Conservation (phyloP, 805 yeast genomes). For the Metschnikowia kunwiensis region DNA sequence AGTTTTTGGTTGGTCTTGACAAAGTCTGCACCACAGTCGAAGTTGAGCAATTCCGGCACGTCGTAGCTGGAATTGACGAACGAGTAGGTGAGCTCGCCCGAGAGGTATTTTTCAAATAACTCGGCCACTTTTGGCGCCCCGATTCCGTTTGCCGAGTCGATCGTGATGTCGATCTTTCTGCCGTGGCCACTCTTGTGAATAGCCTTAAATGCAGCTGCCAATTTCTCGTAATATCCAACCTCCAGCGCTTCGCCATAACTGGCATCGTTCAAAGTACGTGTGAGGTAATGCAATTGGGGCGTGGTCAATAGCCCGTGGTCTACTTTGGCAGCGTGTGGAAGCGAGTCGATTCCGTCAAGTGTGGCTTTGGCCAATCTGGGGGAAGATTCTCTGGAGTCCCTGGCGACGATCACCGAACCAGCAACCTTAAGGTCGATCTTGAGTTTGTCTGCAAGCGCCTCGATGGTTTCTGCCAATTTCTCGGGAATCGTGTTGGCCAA, state of each 20-base stretch:
- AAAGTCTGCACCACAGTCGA: slow-evolving; percentile 89
- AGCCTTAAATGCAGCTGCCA: slow-evolving; percentile 50
- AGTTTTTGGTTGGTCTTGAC: slow-evolving; percentile 85
- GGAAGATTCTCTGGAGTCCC: slow-evolving; percentile 88
- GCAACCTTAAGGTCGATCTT: slow-evolving; percentile 44
- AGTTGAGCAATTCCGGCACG: slow-evolving; percentile 61
- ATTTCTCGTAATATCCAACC: slow-evolving; percentile 65
- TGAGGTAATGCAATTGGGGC: slow-evolving; percentile 89
- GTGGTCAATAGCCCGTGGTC: slow-evolving; percentile 80
- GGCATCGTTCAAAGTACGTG: slow-evolving; percentile 65
- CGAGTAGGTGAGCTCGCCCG: slow-evolving; percentile 37
- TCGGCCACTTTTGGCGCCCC: slow-evolving; percentile 74
- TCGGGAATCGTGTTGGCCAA: slow-evolving; percentile 67
- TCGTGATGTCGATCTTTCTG: slow-evolving; percentile 46
- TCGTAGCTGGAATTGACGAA: slow-evolving; percentile 54
- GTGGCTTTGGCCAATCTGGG: slow-evolving; percentile 58
- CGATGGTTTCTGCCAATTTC: slow-evolving; percentile 41
- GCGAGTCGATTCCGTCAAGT: slow-evolving; percentile 54
- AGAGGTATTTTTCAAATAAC: slow-evolving; percentile 43
- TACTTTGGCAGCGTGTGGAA: slow-evolving; percentile 39
- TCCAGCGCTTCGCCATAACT: slow-evolving; percentile 62
- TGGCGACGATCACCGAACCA: slow-evolving; percentile 62
- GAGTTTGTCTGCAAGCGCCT: slow-evolving; percentile 35
- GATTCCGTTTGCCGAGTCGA: slow-evolving; percentile 96
- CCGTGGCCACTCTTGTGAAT: slow-evolving; percentile 31